These are phyloP conservation scores for Oryza glumipatula DNA, from an alignment of 176 grass and related monocot species.

Conservation along the genomic window DNA sequence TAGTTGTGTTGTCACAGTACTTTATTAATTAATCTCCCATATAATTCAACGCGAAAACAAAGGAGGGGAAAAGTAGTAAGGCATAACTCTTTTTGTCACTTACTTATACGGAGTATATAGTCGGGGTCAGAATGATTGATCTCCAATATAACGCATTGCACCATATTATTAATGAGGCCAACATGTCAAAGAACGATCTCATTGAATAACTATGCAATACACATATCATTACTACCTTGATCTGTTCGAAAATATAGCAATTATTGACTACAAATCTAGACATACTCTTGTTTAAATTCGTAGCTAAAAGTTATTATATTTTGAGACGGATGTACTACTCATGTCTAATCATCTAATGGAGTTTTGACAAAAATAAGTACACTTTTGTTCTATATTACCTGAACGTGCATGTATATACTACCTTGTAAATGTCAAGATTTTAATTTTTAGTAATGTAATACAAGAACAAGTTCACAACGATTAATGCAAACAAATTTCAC, in stretches of 20 bases:
- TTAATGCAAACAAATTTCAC: background rate
- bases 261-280: no score
- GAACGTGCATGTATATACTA: background rate
- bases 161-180: background rate
- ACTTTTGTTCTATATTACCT: background rate
- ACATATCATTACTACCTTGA: background rate
- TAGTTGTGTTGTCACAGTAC: background rate
- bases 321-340: no score
- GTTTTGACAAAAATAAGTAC: background rate
- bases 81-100: no score
- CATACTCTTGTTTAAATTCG: no score
- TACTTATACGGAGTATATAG: no score
- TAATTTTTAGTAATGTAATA: background rate
- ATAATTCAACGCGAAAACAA: no score
- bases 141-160: background rate
- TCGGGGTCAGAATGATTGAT: no score
- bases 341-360: background rate
- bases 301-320: no score
- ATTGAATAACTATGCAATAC: background rate
- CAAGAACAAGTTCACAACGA: background rate
- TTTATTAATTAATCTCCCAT: background rate
- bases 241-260: no score
- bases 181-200: background rate
- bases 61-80: no score
- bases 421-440: conserved; percentile 34